Evolutionary conservation across 169 alveolate genomes (phyloP).

Genomic region (Eimeria falciformis): DNA sequence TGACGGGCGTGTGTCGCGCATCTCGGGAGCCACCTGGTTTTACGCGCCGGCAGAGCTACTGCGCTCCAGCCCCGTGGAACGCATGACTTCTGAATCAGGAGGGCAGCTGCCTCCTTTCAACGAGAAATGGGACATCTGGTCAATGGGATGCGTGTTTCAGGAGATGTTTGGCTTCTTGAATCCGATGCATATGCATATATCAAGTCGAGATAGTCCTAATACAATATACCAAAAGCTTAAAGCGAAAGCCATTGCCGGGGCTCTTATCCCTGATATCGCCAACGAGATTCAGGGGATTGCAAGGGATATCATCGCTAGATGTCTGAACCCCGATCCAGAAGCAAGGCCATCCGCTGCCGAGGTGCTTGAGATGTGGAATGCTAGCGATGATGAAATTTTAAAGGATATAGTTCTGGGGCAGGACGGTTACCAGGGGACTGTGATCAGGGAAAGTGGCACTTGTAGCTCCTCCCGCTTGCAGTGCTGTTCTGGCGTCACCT

Average conservation of each 20-base stretch:
- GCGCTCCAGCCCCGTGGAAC: slow-evolving; percentile 84
- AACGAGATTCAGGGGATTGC: slow-evolving; percentile 80
- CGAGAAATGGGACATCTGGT: slow-evolving; percentile 89
- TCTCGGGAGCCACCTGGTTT: slow-evolving; percentile 94
- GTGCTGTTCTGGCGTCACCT: not conserved
- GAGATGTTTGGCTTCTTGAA: slow-evolving; percentile 85
- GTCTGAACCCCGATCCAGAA: slow-evolving; percentile 85
- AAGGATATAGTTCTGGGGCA: slow-evolving; percentile 65
- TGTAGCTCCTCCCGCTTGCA: not conserved
- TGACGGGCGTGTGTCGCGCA: slow-evolving; percentile 86
- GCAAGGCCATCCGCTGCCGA: slow-evolving; percentile 88
- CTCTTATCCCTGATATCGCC: slow-evolving; percentile 73
- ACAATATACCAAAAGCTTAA: slow-evolving; percentile 65
- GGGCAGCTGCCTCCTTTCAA: slow-evolving; percentile 72
- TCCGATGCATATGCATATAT: slow-evolving; percentile 73
- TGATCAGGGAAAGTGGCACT: not conserved
- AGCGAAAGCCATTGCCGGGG: slow-evolving; percentile 75
- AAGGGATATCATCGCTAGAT: slow-evolving; percentile 84
- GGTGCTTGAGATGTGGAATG: slow-evolving; percentile 82
- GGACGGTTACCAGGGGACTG: not conserved
- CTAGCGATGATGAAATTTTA: slow-evolving; percentile 83
- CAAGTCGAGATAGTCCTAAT: slow-evolving; percentile 65
- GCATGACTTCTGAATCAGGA: slow-evolving; percentile 10
- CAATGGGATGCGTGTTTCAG: slow-evolving; percentile 86
- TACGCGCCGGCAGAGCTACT: slow-evolving; percentile 93